phyloP scores from a whole-genome alignment of 345 rosid species.

The Conringia planisiliqua region DNA sequence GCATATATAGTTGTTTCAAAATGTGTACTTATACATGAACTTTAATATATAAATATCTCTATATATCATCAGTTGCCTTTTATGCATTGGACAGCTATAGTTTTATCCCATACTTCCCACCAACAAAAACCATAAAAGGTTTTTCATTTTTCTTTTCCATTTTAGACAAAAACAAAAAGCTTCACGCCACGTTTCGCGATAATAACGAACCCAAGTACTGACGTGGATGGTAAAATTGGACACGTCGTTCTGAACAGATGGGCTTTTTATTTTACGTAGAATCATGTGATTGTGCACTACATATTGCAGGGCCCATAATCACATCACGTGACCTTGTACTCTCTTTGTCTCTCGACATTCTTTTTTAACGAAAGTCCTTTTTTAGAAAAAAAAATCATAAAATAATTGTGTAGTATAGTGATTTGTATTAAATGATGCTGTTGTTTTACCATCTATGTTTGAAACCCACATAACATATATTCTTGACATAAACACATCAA shows the following conservation, averaged over 20 bases:
- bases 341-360: constrained; percentile 21
- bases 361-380: neutral
- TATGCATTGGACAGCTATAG: constrained; percentile 7
- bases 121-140: neutral
- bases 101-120: constrained; percentile 14
- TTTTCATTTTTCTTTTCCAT: neutral
- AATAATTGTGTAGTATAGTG: neutral
- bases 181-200: constrained; percentile 12
- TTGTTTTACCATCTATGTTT: neutral
- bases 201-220: neutral
- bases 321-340: constrained; percentile 27
- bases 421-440: neutral
- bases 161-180: constrained; percentile 1
- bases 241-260: constrained; percentile 22
- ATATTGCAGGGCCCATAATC: constrained; percentile 25
- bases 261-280: constrained; percentile 3
- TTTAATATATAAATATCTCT: neutral
- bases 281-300: constrained; percentile 28
- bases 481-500: neutral
- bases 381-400: neutral
- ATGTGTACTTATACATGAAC: neutral
- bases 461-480: neutral
- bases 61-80: constrained; percentile 6
- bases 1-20: neutral
- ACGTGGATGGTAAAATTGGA: constrained; percentile 2